phyloP scores from a whole-genome alignment of 2,329 filamentous ascomycete genomes.

The Aspergillus tubingensis region DNA sequence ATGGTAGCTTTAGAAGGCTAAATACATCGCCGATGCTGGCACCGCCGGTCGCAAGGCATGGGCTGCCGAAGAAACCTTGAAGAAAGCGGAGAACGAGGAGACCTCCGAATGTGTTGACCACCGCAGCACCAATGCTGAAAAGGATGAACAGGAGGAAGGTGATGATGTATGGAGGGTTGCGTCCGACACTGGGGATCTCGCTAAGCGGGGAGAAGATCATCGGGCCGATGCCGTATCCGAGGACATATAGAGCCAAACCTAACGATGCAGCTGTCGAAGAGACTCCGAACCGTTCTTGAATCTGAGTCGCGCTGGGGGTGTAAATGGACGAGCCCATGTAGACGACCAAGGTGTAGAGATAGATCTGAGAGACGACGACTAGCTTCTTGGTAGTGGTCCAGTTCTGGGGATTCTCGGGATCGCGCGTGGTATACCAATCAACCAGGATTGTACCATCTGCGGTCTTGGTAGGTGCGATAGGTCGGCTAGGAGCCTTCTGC shows the following conservation, averaged over 20 bases:
- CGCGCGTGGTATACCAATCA: slow-evolving; percentile 4
- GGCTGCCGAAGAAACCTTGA: slow-evolving; percentile 13
- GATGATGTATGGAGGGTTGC: slow-evolving; percentile 8
- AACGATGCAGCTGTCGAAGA: slow-evolving; percentile 4
- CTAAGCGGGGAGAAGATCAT: slow-evolving; percentile 8
- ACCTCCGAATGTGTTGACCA: slow-evolving; percentile 7
- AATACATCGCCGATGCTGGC: slow-evolving; percentile 6
- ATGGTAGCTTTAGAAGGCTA: slow-evolving; percentile 1
- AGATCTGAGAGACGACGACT: neutral
- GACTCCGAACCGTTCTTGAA: neutral
- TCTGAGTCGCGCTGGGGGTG: neutral
- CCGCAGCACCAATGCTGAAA: slow-evolving; percentile 2
- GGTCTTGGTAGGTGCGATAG: slow-evolving; percentile 4
- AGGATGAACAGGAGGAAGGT: slow-evolving; percentile 1
- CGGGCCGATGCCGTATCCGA: slow-evolving; percentile 9
- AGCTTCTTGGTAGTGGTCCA: slow-evolving; percentile 3
- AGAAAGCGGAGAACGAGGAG: slow-evolving; percentile 12
- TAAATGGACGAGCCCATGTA: slow-evolving; percentile 13
- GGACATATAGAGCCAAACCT: slow-evolving; percentile 5
- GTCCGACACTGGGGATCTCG: slow-evolving; percentile 7
- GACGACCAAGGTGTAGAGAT: slow-evolving; percentile 10
- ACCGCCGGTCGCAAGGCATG: slow-evolving; percentile 7
- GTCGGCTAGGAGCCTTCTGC: neutral
- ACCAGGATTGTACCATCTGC: slow-evolving; percentile 8
- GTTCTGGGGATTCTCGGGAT: slow-evolving; percentile 10